phyloP scores from a whole-genome alignment of 2,329 filamentous ascomycete species.

The Fusarium xylarioides region DNA sequence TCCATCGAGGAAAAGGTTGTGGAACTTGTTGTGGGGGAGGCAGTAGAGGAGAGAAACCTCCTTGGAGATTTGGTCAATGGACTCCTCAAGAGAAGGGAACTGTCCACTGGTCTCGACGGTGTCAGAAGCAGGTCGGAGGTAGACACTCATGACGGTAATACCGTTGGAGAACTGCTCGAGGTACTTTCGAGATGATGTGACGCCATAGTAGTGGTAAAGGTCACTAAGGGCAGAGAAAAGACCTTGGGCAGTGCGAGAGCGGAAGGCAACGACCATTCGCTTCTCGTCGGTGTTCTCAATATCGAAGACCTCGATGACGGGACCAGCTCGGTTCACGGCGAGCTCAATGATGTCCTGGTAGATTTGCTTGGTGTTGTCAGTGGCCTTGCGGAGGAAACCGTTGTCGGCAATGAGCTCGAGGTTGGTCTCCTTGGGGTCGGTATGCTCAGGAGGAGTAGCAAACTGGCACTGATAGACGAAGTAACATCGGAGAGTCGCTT shows the following conservation, averaged over 20 bases:
- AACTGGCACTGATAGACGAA: constrained; percentile 99
- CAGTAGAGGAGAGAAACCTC: constrained; percentile 97
- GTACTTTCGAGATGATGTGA: constrained; percentile 96
- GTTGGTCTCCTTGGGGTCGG: constrained; percentile 81
- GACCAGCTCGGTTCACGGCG: constrained; percentile 84
- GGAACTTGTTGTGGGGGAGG: constrained; percentile 96
- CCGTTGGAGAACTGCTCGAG: constrained; percentile 99
- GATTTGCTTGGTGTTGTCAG: constrained; percentile 92
- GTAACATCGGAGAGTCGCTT: constrained; percentile 92
- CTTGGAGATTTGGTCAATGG: constrained; percentile 99
- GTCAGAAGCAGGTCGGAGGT: constrained; percentile 78
- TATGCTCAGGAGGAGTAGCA: constrained; percentile 75
- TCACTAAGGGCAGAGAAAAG: constrained; percentile 96
- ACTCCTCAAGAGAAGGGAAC: constrained; percentile 79
- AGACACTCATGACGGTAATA: constrained; percentile 95
- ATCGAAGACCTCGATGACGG: constrained; percentile 97
- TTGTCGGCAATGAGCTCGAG: constrained; percentile 92
- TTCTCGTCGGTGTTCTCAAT: constrained; percentile 93
- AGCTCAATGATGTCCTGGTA: constrained; percentile 94
- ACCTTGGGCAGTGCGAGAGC: constrained; percentile 88
- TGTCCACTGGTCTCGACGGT: constrained; percentile 55
- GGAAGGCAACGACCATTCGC: constrained; percentile 92
- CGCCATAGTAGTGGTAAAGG: constrained; percentile 97
- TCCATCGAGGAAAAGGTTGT: constrained; percentile 85
- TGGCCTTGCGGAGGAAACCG: constrained; percentile 95